Base-by-base conservation (phyloP, 257 asterid genomes). In the Jaltomata sinuosa region DNA sequence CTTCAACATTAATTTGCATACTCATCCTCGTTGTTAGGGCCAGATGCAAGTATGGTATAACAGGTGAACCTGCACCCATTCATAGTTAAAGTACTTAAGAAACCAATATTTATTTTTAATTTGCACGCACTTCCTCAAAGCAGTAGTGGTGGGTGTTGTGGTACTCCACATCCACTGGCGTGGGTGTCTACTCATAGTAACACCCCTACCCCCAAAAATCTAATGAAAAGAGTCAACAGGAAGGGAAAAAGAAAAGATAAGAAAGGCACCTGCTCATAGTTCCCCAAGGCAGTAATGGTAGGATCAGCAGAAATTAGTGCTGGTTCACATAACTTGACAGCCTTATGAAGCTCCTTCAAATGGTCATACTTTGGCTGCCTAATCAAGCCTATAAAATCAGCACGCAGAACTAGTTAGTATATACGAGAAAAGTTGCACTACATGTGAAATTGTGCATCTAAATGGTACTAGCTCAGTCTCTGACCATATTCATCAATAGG, bases 401-500 rank as follows among this genome's bases (percentile, higher is more conserved):
- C 59, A 57, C 32, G 14, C 74, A 61, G 53, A 86, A 49, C 19
- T 40, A 50, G 77, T 52, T 40, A 74, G 64, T 84, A 57, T 59
- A 40, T 22, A 54, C 7, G 34, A 57, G n/a, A 67, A 80, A 61
- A 82, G 21, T 55, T 16, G 19, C 6, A 32, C 6, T 54, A 55
- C 54, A 69, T 84, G 82, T 25, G 31, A 14, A 49, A 45, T 29
- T 42, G 36, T 31, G 15, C 38, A 1, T 61, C 67, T 14, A 21
- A 40, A 69, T 29, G 47, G 42, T 18, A 22, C 18, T 25, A 34
- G 49, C 38, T 76, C 84, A 53, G 78, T 77, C 25, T 49, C 92
- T 84, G 64, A 96, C 99, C 99, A 40, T 93, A 96, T 93, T 96
- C 99, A 87, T 96, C 99, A 27, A 96, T 93, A 38, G 99, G 99